A percentile compares a stretch with the other conserved stretches of the same genome.
Conservation (phyloP, 805 yeast genomes). For the Myxozyma sirexii region DNA sequence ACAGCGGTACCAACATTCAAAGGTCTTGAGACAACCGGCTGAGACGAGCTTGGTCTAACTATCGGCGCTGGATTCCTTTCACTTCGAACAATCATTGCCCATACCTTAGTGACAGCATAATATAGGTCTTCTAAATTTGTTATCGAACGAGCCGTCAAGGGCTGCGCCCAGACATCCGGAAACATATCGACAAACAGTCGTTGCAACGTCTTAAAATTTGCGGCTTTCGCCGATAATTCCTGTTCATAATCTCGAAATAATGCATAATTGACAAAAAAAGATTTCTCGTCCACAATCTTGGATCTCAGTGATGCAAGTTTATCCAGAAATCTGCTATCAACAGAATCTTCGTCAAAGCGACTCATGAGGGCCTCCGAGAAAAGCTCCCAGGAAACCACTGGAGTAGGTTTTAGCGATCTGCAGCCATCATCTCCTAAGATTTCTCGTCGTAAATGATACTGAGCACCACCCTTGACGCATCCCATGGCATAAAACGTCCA, state of each 20-base stretch:
- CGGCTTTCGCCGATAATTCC: not conserved
- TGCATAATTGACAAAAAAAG: not conserved
- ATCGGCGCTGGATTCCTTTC: not conserved
- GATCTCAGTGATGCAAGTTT: not conserved
- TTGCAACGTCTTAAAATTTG: not conserved
- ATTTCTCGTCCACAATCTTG: not conserved
- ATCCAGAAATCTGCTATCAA: not conserved
- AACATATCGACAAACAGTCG: not conserved
- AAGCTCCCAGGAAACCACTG: not conserved
- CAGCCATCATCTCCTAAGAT: not conserved
- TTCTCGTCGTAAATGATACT: not conserved
- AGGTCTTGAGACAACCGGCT: not conserved
- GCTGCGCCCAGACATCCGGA: not conserved
- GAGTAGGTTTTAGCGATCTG: not conserved
- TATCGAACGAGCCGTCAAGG: not conserved
- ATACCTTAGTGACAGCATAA: not conserved
- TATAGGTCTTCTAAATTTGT: not conserved
- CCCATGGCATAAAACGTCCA: not conserved
- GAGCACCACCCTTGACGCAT: not conserved
- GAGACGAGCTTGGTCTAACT: not conserved
- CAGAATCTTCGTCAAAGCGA: not conserved
- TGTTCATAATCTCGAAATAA: not conserved
- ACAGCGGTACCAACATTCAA: not conserved
- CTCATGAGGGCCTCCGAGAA: not conserved
- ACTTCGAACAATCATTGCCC: not conserved